Percentiles rank a stretch among this genome's conserved stretches.
Evolutionary conservation across 805 yeast species (phyloP).

Genomic region (Ogataea parapolymorpha): DNA sequence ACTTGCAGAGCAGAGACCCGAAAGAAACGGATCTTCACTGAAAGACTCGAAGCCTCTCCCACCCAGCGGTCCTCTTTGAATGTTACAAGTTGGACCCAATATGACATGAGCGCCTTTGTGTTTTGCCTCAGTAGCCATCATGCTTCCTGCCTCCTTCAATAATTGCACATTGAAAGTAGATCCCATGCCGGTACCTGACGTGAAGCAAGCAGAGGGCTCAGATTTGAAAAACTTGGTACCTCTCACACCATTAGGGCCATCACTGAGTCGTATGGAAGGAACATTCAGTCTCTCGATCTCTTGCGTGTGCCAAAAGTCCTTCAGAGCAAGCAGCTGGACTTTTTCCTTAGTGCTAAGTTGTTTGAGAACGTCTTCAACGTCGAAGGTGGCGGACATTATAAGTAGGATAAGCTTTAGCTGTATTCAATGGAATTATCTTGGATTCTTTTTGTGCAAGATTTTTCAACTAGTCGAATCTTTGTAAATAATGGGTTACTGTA

Average conservation of each 20-base stretch:
- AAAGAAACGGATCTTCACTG: conserved; percentile 28
- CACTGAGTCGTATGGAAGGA: conserved; percentile 37
- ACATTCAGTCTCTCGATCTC: conserved; percentile 33
- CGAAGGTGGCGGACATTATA: conserved; percentile 2
- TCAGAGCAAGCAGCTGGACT: conserved; percentile 27
- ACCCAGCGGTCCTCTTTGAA: conserved; percentile 44
- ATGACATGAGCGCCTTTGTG: conserved; percentile 43
- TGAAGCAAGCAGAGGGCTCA: conserved; percentile 43
- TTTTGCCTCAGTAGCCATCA: conserved; percentile 45
- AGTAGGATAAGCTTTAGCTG: neutral
- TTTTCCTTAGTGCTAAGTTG: conserved; percentile 32
- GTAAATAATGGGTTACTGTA: neutral
- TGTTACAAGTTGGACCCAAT: conserved; percentile 39
- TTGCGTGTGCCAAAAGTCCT: conserved; percentile 42
- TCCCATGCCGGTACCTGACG: conserved; percentile 48
- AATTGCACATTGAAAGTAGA: conserved; percentile 43
- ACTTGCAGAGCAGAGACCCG: conserved; percentile 48
- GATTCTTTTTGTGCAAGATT: neutral
- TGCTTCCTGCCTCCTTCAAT: conserved; percentile 36
- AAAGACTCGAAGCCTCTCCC: conserved; percentile 28
- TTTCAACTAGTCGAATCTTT: neutral
- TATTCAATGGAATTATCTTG: neutral
- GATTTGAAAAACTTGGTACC: conserved; percentile 42
- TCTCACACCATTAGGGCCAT: conserved; percentile 50
- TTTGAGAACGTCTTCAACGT: conserved; percentile 22